A percentile compares a stretch with the other conserved stretches of the same genome.
Evolutionary conservation across 306 rosid species (phyloP).

Genomic region (Cucumis cinereus): DNA sequence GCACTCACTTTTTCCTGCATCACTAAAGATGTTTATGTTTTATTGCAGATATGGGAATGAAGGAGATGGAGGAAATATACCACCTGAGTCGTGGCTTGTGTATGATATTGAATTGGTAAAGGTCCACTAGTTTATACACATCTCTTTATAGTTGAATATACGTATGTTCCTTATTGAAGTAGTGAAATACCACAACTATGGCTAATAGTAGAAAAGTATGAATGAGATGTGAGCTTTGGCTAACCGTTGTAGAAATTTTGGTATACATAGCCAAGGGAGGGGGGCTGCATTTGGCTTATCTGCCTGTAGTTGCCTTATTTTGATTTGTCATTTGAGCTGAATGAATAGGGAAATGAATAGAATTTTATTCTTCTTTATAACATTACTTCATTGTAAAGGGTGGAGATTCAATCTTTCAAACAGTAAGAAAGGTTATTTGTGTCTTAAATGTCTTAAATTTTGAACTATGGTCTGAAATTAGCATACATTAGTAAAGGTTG

Average conservation of each 20-base stretch:
- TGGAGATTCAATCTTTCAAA: not conserved
- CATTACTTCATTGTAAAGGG: not conserved
- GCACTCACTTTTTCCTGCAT: not conserved
- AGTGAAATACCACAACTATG: not conserved
- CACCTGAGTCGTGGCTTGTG: slow-evolving; percentile 65
- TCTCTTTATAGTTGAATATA: not conserved
- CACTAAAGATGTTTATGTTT: slow-evolving; percentile 6
- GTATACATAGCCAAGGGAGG: not conserved
- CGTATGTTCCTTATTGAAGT: not conserved
- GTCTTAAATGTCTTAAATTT: too few relatives aligned
- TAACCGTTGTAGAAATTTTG: not conserved
- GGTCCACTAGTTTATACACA: slow-evolving; percentile 32
- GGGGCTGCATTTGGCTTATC: not conserved
- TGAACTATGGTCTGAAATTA: too few relatives aligned
- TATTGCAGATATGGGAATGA: slow-evolving; percentile 40
- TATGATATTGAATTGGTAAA: slow-evolving; percentile 62
- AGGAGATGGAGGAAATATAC: slow-evolving; percentile 31
- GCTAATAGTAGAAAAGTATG: not conserved
- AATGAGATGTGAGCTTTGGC: not conserved
- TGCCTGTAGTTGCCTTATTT: not conserved
- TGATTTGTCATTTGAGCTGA: not conserved
- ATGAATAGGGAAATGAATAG: not conserved
- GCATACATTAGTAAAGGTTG: too few relatives aligned
- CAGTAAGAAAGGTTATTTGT: too few relatives aligned
- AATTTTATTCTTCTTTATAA: not conserved